Base-by-base conservation (phyloP, 2,329 filamentous ascomycete genomes). In the Cryphonectria carpinicola region DNA sequence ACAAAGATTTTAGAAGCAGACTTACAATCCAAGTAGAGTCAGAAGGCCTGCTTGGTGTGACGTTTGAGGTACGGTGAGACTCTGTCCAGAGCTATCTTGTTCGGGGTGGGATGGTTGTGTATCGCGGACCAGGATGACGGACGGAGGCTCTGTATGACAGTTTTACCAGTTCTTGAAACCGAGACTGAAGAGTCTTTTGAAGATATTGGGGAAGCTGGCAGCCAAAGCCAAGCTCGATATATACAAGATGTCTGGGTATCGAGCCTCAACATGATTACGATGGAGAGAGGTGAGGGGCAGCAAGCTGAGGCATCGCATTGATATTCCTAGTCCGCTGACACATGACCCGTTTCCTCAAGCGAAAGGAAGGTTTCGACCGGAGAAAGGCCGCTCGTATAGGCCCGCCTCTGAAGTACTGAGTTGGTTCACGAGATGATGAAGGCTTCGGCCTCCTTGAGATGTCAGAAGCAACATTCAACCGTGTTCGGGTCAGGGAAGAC, bases 311-410 rank as follows among this genome's bases (percentile, higher is more conserved):
- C 10, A 19, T n/a, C 22, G 39, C 61, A 61, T 46, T 4, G 14
- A 25, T 39, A 46, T 39, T 25, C 49, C 60, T 56, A 49, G 25
- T 52, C 39, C 6, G 22, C 68, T 66, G 56, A 66, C 56, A 66
- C 56, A 66, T 65, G 64, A 56, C 37, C 17, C n/a, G 35, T 70
- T 70, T 70, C 54, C 58, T 63, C 35, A 70, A 66, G 66, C 66
- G 66, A 63, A 35, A 52, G 66, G 66, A 68, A 52, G n/a, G 28
- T 54, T 62, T 43, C 22, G 39, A 61, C 66, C 58, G 56, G 66
- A 35, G 14, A 56, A 61, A 52, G 41, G 64, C 56, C 49, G 63
- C 17, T 41, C 41, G 41, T 62, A 60, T 68, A 32, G 41, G 41
- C 41, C n/a, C 43, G 43, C 3, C 25, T 25, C 19, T 25, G 28